Evolutionary conservation across 192 early-diverging fungal species (phyloP), one percentile per base, ranked within the genome.

Genomic region (Linnemannia zychae): DNA sequence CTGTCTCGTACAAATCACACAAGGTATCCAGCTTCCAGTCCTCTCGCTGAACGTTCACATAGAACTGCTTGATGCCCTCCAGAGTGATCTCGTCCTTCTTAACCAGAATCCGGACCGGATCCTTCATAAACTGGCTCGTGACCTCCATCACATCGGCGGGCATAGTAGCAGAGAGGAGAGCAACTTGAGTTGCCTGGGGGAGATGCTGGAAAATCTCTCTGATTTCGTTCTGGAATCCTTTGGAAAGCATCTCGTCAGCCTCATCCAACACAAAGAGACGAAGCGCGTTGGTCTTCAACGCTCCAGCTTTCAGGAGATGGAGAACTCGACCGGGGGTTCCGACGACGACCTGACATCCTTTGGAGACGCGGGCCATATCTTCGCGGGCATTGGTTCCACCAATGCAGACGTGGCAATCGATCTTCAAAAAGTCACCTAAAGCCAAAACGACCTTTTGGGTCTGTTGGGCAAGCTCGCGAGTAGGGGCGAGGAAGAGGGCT

Each of bases 1-100:
- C 90, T 34, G 97, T 97, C 82, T 99, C 97, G 90, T 97, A 99
- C 67, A 99, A 87, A 88, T 99, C 98, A 78, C 95, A 97, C 37
- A 99, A 93, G 34, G 98, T 99, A 87, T 98, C 98, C 72, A 98
- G 91, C 90, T 99, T 99, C 98, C 95, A 99, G 52, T 99, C 97
- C 87, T 99, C 98, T 90, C 96, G 95, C 83, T 99, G 98, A 31
- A 99, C 97, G 63, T 94, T 93, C 75, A 99, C 93, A 90, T 95
- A 99, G 91, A 98, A 99, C 88, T 99, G 98, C 91, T 78, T 84
- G 89, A 95, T 93, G 90, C 95, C 97, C 81, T 98, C 96, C 40
- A 99, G 92, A 46, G 96, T 97, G 85, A 98, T 89, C 88, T 97
- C 97, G 72, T 97, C 96, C 86, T 95, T 91, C 91, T 98, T 98